Evolutionary conservation across 2,329 filamentous ascomycete genomes (phyloP), one percentile per base, ranked within the genome.

Genomic region (Diaporthe australafricana): DNA sequence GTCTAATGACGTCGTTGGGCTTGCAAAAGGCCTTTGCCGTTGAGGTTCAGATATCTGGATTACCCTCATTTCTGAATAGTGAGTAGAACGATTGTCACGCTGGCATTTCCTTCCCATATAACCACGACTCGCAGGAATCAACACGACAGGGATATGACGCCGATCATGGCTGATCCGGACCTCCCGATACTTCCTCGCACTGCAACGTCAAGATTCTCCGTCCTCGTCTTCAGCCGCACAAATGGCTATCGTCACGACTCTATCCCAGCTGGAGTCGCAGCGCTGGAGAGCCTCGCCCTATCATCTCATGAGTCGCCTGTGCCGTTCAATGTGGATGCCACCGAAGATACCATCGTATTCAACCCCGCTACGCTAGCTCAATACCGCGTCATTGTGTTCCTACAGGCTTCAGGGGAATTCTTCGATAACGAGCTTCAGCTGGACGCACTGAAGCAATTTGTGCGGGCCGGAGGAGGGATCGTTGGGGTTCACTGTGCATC

Each of bases 401-500:
- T 84, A 11, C 83, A 84, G 52, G 78, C 76, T 6, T 81, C 82
- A 12, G 83, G 83, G 53, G 79, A 82, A 35, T 80, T 84, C 65
- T 75, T 85, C n/a, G 74, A 72, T 57, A 70, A 75, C 32, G 55
- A 68, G 1, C 48, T 73, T 0, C 80, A 85, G 72, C 73, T 84
- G 1, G 76, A 70, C 0, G 80, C 79, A 0, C 74, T 85, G 35
- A 76, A 81, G 70, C 71, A 45, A 5, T 83, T 80, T 50, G 77
- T 84, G 32, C 75, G 74, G 17, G 56, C 69, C 22, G 82, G 83
- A 16, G 81, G 81, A 25, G 82, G 83, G 2, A 76, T 84, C 48
- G 82, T 85, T 0, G 83, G 78, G 27, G 77, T 85, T n/a, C 83
- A 85, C 73, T 81, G 80, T 40, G 82, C 83, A 1, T 77, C 80